Base-by-base conservation (phyloP, 164 flowering plant genomes). In the Chloranthus sessilifolius region DNA sequence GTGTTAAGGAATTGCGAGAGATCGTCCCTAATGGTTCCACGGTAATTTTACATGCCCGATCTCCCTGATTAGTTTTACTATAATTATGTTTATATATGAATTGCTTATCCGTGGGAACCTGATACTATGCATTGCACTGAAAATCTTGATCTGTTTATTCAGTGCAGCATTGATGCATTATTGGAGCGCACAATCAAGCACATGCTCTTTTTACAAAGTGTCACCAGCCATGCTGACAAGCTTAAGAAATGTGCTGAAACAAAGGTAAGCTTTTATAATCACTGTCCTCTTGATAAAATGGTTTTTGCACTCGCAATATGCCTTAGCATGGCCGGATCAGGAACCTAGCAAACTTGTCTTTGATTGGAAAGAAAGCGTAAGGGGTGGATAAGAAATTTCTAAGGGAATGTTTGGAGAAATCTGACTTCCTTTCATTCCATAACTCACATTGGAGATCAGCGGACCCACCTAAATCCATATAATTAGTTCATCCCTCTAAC, bases 121-220 rank as follows among this genome's bases (percentile, higher is more conserved):
- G n/a, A n/a, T 43, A 5, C 28, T 29, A 23, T 26, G 31, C 6
- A 44, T 14, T 44, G 29, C 19, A 26, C 31, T 44, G 48, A 44
- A 42, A 25, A 10, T 25, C 23, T 47, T 12, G 28, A 34, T 53
- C 17, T 26, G 43, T 21, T 41, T 50, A 45, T 70, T 20, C 95
- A 91, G 98, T 74, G 87, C 69, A 91, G 95, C 80, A 91, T 91
- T 55, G 98, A 91, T 71, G 74, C 85, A 44, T 76, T 91, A 36
- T 65, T 91, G 37, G 88, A 83, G 37, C 78, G 61, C 49, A 80
- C 98, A 12, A 60, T 80, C 65, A 75, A 85, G 59, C 95, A 91
- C 67, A 83, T 91, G 92, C 35, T 68, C 44, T 83, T 81, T 35
- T 61, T 91, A 43, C 75, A 69, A 51, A 65, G 67, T 41, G 74